phyloP scores from a whole-genome alignment of 495 filamentous ascomycete genomes.

The Copromyces sp. region DNA sequence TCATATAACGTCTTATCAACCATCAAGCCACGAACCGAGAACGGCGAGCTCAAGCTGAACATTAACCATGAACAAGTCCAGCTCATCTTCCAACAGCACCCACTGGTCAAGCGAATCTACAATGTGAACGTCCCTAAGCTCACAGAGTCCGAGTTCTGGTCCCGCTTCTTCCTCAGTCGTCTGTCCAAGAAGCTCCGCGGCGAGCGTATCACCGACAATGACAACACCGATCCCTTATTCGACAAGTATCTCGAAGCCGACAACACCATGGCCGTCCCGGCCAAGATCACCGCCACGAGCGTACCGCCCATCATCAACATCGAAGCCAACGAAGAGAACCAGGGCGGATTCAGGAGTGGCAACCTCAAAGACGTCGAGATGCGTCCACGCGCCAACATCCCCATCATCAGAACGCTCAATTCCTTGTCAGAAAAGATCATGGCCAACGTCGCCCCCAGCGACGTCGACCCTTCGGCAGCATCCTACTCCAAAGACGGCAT shows the following conservation, averaged over 20 bases:
- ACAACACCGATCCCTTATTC: conserved; percentile 61
- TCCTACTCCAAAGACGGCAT: conserved; percentile 46
- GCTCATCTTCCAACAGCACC: conserved; percentile 86
- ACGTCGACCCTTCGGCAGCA: conserved; percentile 38
- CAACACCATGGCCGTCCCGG: conserved; percentile 42
- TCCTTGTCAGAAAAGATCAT: conserved; percentile 83
- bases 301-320: conserved; percentile 86
- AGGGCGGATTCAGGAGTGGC: conserved; percentile 54
- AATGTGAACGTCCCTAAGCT: conserved; percentile 87
- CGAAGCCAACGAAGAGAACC: conserved; percentile 86
- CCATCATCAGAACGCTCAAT: conserved; percentile 77
- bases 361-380: conserved; percentile 83
- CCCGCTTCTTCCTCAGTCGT: conserved; percentile 78
- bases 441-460: conserved; percentile 68
- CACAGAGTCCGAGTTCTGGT: conserved; percentile 76
- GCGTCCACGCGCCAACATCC: conserved; percentile 49
- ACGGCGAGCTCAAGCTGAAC: conserved; percentile 67
- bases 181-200: conserved; percentile 88
- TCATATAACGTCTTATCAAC: conserved; percentile 87
- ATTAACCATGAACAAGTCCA: conserved; percentile 88
- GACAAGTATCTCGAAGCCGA: conserved; percentile 74
- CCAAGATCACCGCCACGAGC: conserved; percentile 43
- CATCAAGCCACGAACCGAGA: conserved; percentile 72
- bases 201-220: conserved; percentile 65
- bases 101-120: conserved; percentile 80